Percentiles rank a stretch among this genome's conserved stretches.
Evolutionary conservation across 2,329 filamentous ascomycete species (phyloP).

Genomic region (Neophaeococcomyces aloes): DNA sequence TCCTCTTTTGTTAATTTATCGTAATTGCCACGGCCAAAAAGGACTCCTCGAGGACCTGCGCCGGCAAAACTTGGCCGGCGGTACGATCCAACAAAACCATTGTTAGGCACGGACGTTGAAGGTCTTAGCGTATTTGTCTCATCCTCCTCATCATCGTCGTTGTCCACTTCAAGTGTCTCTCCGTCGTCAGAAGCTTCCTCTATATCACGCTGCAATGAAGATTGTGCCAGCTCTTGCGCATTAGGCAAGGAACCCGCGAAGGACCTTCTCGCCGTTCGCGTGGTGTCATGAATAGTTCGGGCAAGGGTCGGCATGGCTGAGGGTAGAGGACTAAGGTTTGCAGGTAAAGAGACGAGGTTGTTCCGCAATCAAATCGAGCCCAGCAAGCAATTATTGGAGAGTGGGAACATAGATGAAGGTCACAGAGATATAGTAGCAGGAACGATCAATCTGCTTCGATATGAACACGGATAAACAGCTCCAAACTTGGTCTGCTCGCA

Average conservation of each 20-base stretch:
- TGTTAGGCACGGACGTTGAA: constrained; percentile 27
- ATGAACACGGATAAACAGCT: no score
- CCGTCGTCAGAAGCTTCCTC: constrained; percentile 52
- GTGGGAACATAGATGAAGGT: no score
- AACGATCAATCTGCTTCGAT: no score
- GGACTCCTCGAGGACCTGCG: constrained; percentile 57
- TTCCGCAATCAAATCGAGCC: no score
- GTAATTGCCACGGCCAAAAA: constrained; percentile 44
- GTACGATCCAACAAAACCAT: constrained; percentile 55
- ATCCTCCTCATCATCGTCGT: constrained; percentile 33
- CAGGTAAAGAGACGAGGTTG: no score
- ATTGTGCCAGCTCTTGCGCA: constrained; percentile 56
- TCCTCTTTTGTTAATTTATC: constrained; percentile 43
- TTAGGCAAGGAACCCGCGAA: constrained; percentile 41
- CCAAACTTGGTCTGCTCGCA: no score
- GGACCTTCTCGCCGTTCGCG: background rate
- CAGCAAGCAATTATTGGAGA: no score
- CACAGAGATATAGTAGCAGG: no score
- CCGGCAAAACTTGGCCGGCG: constrained; percentile 67
- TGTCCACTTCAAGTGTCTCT: constrained; percentile 20
- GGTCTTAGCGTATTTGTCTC: constrained; percentile 34
- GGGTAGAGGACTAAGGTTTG: no score
- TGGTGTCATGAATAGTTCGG: no score
- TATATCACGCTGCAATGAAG: constrained; percentile 55
- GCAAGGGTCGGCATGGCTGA: no score